These are phyloP conservation scores for Strigomonas galati DNA, from an alignment of 208 protist species.

Conservation along the genomic window DNA sequence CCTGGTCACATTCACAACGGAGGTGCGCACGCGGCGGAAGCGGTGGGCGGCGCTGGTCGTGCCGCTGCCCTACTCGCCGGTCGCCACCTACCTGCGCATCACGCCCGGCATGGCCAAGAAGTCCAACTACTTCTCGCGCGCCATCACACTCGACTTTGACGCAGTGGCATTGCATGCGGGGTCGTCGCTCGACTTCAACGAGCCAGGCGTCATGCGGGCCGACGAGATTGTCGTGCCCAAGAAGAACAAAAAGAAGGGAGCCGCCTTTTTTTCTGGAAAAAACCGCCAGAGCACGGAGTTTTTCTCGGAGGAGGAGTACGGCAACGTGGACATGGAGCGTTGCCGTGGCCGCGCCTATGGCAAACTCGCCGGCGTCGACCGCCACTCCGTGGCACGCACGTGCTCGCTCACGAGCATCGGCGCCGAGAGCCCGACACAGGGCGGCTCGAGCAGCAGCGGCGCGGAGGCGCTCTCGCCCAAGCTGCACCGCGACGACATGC, in stretches of 20 bases:
- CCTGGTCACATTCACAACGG: slow-evolving; percentile 25
- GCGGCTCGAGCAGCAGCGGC: background rate
- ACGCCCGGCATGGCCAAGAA: slow-evolving; percentile 36
- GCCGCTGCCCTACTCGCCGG: slow-evolving; percentile 41
- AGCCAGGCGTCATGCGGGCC: slow-evolving; percentile 30
- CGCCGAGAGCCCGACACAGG: background rate
- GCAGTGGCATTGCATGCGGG: slow-evolving; percentile 13
- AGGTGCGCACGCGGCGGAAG: slow-evolving; percentile 57
- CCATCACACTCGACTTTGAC: slow-evolving; percentile 1
- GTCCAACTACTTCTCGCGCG: background rate
- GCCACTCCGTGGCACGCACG: slow-evolving; percentile 13
- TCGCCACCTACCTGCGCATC: slow-evolving; percentile 40
- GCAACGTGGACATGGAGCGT: slow-evolving; percentile 12
- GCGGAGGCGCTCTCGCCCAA: background rate
- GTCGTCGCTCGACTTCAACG: slow-evolving; percentile 24
- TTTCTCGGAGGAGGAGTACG: slow-evolving; percentile 36
- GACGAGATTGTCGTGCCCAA: slow-evolving; percentile 26
- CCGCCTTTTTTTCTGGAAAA: background rate
- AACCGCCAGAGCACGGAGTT: slow-evolving; percentile 20
- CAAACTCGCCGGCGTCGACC: slow-evolving; percentile 32
- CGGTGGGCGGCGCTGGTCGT: slow-evolving; percentile 62
- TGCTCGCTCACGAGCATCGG: slow-evolving; percentile 19
- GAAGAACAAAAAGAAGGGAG: slow-evolving; percentile 11
- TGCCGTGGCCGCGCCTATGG: slow-evolving; percentile 28
- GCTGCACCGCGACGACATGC: background rate